Evolutionary conservation across 1,284 basidiomycete genomes (phyloP).

Genomic region (Cystobasidium pallidum): DNA sequence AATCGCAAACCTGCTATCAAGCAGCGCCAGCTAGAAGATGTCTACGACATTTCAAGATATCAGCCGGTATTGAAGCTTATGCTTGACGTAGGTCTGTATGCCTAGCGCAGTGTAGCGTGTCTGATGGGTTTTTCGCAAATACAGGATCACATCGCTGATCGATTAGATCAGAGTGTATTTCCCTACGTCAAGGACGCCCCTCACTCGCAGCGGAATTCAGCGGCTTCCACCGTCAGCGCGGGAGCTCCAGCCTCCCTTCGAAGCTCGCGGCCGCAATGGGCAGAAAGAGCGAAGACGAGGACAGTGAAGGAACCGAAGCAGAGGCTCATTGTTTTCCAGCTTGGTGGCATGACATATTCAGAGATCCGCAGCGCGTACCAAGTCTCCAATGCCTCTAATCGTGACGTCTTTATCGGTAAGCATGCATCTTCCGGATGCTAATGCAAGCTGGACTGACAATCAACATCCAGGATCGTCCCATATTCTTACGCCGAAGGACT

Average conservation of each 20-base stretch:
- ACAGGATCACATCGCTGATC: constrained; percentile 78
- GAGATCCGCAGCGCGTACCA: constrained; percentile 89
- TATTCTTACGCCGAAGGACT: constrained; percentile 76
- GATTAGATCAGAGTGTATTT: constrained; percentile 77
- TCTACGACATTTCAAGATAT: constrained; percentile 93
- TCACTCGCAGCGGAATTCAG: constrained; percentile 58
- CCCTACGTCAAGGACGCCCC: constrained; percentile 91
- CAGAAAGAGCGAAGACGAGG: constrained; percentile 58
- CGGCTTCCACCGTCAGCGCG: constrained; percentile 52
- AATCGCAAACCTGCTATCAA: constrained; percentile 61
- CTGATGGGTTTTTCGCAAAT: neutral
- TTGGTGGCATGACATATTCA: constrained; percentile 94
- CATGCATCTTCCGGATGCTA: neutral
- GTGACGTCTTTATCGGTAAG: constrained; percentile 87
- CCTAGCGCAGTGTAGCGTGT: neutral
- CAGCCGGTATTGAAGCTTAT: constrained; percentile 83
- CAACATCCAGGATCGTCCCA: constrained; percentile 80
- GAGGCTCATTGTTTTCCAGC: constrained; percentile 86
- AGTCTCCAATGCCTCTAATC: constrained; percentile 67
- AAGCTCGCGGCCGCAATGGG: constrained; percentile 61
- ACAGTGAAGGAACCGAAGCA: constrained; percentile 61
- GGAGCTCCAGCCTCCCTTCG: constrained; percentile 70
- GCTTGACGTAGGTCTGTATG: constrained; percentile 66
- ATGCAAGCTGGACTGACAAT: neutral
- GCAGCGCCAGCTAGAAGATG: constrained; percentile 72